These are phyloP conservation scores for Lentinus tigrinus DNA, from an alignment of 768 basidiomycete species.

Conservation along the genomic window DNA sequence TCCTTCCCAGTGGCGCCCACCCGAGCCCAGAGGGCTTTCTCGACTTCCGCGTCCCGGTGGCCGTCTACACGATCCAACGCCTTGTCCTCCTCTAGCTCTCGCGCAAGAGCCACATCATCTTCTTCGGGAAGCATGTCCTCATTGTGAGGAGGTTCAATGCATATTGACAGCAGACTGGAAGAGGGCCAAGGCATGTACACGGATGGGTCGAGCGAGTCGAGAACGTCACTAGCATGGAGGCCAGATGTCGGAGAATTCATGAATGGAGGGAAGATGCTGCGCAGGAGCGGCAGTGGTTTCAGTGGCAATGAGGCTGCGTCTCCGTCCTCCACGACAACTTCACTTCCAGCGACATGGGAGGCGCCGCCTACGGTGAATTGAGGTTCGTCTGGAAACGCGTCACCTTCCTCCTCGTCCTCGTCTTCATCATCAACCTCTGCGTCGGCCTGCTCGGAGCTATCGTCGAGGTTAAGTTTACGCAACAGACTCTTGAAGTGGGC, in stretches of 20 bases:
- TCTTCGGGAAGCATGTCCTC: conserved; percentile 29
- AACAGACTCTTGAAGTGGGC: conserved; percentile 41
- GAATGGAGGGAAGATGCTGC: conserved; percentile 36
- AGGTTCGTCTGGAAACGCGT: not conserved
- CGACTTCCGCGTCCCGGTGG: conserved; percentile 36
- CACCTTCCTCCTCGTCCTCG: conserved; percentile 1
- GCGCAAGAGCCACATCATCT: conserved; percentile 36
- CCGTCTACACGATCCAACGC: conserved; percentile 32
- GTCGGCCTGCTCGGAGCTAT: no score
- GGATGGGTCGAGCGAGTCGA: conserved; percentile 10
- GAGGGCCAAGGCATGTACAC: conserved; percentile 22
- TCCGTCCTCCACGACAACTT: not conserved
- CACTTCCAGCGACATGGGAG: not conserved
- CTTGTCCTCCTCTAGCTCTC: conserved; percentile 45
- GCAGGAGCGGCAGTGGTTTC: conserved; percentile 24
- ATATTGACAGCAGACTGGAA: not conserved
- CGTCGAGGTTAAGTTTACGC: conserved; percentile 7
- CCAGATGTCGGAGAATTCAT: conserved; percentile 29
- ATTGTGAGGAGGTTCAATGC: conserved; percentile 18
- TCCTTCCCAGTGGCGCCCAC: not conserved
- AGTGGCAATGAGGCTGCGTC: not conserved
- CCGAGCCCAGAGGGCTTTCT: conserved; percentile 41
- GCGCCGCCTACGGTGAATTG: conserved; percentile 18
- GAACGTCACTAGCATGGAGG: not conserved
- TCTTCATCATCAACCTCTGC: conserved; percentile 9